phyloP scores from a whole-genome alignment of 1,284 basidiomycete species.

The Cerrena zonata region DNA sequence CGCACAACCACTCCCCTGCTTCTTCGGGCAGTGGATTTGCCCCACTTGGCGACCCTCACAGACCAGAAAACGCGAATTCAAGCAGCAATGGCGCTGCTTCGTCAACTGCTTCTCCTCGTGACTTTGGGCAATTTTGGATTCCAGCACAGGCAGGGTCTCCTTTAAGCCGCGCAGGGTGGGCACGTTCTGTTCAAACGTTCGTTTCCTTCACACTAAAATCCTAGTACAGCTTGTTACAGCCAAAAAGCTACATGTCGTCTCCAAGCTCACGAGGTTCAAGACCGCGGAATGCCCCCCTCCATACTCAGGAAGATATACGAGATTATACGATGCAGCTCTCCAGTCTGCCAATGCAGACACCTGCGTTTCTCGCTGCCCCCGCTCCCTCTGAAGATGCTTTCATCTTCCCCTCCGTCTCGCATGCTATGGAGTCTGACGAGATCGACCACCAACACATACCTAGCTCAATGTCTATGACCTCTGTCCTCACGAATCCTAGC shows the following conservation, averaged over 20 bases:
- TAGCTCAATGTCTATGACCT: neutral
- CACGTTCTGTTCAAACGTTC: constrained; percentile 12
- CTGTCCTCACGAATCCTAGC: neutral
- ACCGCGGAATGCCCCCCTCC: constrained; percentile 25
- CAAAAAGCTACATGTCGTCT: constrained; percentile 33
- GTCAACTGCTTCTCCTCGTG: constrained; percentile 15
- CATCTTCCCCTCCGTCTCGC: constrained; percentile 31
- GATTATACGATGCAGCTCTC: constrained; percentile 61
- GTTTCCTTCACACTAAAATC: neutral
- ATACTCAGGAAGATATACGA: constrained; percentile 59
- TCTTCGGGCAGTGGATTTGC: neutral
- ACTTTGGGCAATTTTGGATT: constrained; percentile 16
- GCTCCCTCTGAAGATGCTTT: constrained; percentile 28
- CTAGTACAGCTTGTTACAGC: constrained; percentile 26
- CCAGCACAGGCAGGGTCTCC: constrained; percentile 34
- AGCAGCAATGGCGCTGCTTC: constrained; percentile 11
- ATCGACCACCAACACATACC: constrained; percentile 3
- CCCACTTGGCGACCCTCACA: neutral
- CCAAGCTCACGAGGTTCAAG: constrained; percentile 25
- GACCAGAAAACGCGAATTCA: constrained; percentile 9
- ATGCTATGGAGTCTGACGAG: constrained; percentile 13
- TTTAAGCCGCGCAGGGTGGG: constrained; percentile 50
- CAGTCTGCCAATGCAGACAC: constrained; percentile 31
- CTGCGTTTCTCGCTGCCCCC: constrained; percentile 6
- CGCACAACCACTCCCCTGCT: neutral